Evolutionary conservation across 2,329 filamentous ascomycete genomes (phyloP).

Genomic region (Samsoniella hepiali): DNA sequence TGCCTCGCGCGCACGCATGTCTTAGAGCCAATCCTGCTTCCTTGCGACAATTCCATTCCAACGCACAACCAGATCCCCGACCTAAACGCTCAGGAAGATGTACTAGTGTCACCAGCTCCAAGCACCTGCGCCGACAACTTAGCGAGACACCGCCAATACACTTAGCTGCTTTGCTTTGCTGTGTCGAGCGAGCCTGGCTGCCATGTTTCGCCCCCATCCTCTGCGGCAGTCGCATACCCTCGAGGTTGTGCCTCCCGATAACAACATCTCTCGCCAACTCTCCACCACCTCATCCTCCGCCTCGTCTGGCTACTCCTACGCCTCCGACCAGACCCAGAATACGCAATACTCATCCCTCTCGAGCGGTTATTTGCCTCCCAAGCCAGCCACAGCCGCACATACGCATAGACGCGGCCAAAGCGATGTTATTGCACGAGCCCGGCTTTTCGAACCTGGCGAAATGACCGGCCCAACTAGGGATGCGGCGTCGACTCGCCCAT

Average conservation of each 20-base stretch:
- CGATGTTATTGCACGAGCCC: conserved; percentile 59
- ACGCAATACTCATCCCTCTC: conserved; percentile 70
- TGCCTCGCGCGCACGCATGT: conserved; percentile 20
- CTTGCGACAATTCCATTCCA: conserved; percentile 17
- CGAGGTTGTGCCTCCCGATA: conserved; percentile 40
- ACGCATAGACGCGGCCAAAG: conserved; percentile 73
- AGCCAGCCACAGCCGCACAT: conserved; percentile 27
- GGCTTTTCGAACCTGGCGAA: conserved; percentile 44
- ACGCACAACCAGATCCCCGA: conserved; percentile 7
- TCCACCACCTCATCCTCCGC: conserved; percentile 70
- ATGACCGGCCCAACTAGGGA: conserved; percentile 41
- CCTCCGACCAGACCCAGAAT: conserved; percentile 54
- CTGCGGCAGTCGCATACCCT: conserved; percentile 55
- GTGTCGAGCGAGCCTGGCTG: conserved; percentile 1
- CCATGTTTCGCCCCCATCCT: conserved; percentile 50
- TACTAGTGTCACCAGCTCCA: conserved; percentile 20
- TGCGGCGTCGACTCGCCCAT: conserved; percentile 68
- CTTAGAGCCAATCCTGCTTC: conserved; percentile 15
- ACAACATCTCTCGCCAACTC: conserved; percentile 55
- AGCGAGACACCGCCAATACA: conserved; percentile 40
- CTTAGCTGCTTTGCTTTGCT: conserved; percentile 24
- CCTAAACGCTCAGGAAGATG: conserved; percentile 16
- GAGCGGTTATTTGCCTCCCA: conserved; percentile 46
- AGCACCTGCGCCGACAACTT: conserved; percentile 15
- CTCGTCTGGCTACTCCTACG: conserved; percentile 64